Conservation (phyloP, 352 stramenopile genomes). For the Pythium dissimile region DNA sequence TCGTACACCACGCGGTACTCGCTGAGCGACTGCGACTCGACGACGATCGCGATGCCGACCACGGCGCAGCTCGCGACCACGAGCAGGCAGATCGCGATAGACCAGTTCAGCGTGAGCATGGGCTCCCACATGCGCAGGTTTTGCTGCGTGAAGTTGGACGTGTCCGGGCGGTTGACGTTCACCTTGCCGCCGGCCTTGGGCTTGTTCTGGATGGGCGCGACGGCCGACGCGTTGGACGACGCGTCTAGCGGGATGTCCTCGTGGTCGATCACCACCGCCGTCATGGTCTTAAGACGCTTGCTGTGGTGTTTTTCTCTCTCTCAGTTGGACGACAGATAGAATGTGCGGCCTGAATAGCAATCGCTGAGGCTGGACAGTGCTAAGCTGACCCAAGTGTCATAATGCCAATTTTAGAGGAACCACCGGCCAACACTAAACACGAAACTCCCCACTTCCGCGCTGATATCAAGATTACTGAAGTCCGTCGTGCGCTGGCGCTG, state of each 20-base stretch:
- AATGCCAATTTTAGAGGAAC: not conserved
- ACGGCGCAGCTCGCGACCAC: constrained; percentile 36
- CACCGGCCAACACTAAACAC: too few relatives aligned
- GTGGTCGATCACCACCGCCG: constrained; percentile 23
- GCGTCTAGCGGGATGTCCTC: constrained; percentile 20
- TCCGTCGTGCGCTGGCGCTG: not conserved
- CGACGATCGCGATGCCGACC: constrained; percentile 46
- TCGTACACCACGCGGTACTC: constrained; percentile 68
- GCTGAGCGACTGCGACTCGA: constrained; percentile 45
- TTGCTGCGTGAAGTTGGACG: constrained; percentile 58
- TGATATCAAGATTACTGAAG: not conserved
- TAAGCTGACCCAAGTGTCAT: not conserved
- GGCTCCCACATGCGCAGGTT: constrained; percentile 71
- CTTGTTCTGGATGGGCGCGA: constrained; percentile 8
- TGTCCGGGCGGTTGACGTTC: constrained; percentile 46
- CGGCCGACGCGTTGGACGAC: not conserved
- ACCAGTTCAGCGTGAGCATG: constrained; percentile 65
- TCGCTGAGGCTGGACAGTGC: not conserved
- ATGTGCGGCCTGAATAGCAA: not conserved
- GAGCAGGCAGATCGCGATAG: constrained; percentile 49
- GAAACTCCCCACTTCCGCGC: not conserved
- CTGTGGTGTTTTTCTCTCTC: not conserved
- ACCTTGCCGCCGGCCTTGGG: not conserved
- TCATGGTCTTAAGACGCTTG: constrained; percentile 1
- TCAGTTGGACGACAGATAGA: not conserved